phyloP scores from a whole-genome alignment of 768 basidiomycete genomes.

The Boletellus sp. region DNA sequence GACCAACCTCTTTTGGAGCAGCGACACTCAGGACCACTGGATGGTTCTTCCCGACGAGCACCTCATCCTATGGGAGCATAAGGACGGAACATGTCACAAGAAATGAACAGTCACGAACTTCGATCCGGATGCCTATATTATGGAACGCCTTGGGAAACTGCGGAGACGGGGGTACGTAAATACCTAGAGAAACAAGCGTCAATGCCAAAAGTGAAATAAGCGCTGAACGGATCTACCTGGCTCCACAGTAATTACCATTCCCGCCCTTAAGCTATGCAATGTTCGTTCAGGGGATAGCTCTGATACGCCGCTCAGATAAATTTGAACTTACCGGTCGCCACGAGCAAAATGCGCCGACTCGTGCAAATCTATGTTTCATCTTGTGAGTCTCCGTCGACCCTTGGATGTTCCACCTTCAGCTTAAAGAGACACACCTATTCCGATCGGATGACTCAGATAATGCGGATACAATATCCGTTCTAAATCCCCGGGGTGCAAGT shows the following conservation, averaged over 20 bases:
- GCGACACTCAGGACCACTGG: conserved; percentile 61
- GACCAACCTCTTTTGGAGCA: conserved; percentile 79
- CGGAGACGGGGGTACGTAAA: conserved; percentile 81
- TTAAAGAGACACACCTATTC: conserved; percentile 57
- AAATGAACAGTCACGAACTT: conserved; percentile 41
- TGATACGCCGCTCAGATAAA: background rate
- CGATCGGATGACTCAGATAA: conserved; percentile 87
- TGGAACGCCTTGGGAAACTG: conserved; percentile 87
- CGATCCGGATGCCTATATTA: conserved; percentile 88
- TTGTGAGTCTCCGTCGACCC: conserved; percentile 9
- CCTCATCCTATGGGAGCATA: conserved; percentile 53
- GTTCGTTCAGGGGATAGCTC: conserved; percentile 6
- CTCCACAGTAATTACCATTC: conserved; percentile 93
- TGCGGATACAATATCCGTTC: conserved; percentile 84
- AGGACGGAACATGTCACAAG: background rate
- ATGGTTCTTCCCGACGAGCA: conserved; percentile 61
- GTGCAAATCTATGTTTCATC: conserved; percentile 65
- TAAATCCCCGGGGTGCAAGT: conserved; percentile 49
- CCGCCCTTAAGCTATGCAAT: conserved; percentile 57
- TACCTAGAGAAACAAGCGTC: conserved; percentile 40
- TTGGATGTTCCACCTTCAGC: background rate
- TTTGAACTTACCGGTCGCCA: conserved; percentile 43
- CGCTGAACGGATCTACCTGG: conserved; percentile 49
- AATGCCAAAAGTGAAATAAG: background rate
- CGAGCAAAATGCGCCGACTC: conserved; percentile 70